A percentile compares a stretch with the other conserved stretches of the same genome.
phyloP scores from a whole-genome alignment of 805 yeast species.

The Cyberlindnera mrakii region DNA sequence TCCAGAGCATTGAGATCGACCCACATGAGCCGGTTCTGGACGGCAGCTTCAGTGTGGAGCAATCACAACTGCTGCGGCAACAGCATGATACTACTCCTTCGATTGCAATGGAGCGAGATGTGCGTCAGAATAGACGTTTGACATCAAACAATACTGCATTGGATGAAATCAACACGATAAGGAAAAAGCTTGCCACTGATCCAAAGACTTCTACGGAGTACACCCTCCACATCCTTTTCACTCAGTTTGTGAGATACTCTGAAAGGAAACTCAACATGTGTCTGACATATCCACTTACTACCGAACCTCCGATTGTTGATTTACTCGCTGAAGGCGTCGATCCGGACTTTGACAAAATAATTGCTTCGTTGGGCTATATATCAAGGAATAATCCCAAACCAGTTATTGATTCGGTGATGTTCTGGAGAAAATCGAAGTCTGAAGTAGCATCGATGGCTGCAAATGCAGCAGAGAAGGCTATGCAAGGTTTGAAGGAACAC shows the following conservation, averaged over 20 bases:
- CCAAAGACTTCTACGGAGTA: constrained; percentile 78
- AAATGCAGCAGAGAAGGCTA: constrained; percentile 40
- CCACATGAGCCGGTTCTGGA: constrained; percentile 7
- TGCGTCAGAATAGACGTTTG: constrained; percentile 5
- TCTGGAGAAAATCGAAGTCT: constrained; percentile 92
- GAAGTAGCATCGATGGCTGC: constrained; percentile 71
- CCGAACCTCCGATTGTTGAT: constrained; percentile 76
- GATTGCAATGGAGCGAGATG: constrained; percentile 1
- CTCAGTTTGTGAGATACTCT: constrained; percentile 91
- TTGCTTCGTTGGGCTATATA: constrained; percentile 82
- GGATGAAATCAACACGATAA: constrained; percentile 22
- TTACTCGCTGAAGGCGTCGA: constrained; percentile 82
- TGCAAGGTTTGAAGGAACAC: constrained; percentile 26
- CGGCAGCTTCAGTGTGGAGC: neutral
- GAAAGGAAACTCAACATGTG: constrained; percentile 80
- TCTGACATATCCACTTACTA: constrained; percentile 52
- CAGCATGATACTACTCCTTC: neutral
- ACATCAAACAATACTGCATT: constrained; percentile 15
- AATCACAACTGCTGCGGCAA: neutral
- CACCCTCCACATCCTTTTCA: constrained; percentile 87
- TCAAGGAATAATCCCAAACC: constrained; percentile 90
- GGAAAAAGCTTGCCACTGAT: constrained; percentile 43
- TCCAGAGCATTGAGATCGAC: constrained; percentile 13
- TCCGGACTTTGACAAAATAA: constrained; percentile 76
- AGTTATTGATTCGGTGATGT: constrained; percentile 96